Base-by-base conservation (phyloP, 2,329 filamentous ascomycete genomes). In the Botrytis fragariae region DNA sequence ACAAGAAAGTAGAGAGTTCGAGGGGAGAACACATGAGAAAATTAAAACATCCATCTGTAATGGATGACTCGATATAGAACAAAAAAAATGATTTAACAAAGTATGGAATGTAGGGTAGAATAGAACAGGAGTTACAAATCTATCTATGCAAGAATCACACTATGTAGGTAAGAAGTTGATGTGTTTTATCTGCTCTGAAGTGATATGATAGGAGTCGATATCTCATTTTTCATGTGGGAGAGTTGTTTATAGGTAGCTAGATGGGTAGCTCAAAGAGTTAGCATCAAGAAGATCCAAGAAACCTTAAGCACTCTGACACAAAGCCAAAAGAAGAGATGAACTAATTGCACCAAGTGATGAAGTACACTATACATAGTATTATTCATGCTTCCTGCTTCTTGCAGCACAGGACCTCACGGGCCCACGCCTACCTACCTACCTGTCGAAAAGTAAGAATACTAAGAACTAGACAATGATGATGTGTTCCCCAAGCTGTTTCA, bases 31-130 rank as follows among this genome's bases (percentile, higher is more conserved):
- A 22, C 8, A 9, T 20, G 3, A 9, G 9, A 45, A 6, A 3
- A 20, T 45, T 12, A 9, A 20, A 45, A 18, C 20, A 9, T 45
- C 2, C 6, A 45, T 45, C 18, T 45, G 18, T 18, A 2, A 3
- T n/a, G 14, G 22, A 51, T 5, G n/a, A 12, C 22, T 51, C 10
- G 22, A 25, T 14, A 5, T 12, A 25, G 9, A 48, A 2, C 45
- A 48, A 25, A 9, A 12, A 25, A 25, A 25, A 25, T 12, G 2
- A 14, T 1, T n/a, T 10, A 10, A 25, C 9, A n/a, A 51, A 14
- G 1, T 12, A 12, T 12, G 22, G 1, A 0, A 6, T 25, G 4
- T 0, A 14, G 1, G 4, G 10, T 48, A 25, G 3, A 2, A 25
- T 4, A 25, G 22, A 25, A 48, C 4, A 12, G 22, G 22, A 51